phyloP scores from a whole-genome alignment of 306 rosid genomes.

The Cucurbita moschata region DNA sequence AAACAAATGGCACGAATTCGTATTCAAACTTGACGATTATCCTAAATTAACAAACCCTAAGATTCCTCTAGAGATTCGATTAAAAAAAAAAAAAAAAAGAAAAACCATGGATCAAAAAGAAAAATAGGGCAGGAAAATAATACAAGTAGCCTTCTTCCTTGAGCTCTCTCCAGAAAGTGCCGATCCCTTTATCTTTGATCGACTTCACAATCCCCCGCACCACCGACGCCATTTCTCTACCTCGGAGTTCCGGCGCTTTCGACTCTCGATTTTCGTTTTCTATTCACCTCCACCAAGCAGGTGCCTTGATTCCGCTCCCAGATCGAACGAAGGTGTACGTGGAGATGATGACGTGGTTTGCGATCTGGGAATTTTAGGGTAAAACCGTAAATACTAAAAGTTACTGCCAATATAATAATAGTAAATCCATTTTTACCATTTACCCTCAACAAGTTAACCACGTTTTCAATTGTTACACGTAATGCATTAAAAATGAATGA shows the following conservation, averaged over 20 bases:
- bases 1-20: background rate
- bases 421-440: too few species aligned
- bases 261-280: background rate
- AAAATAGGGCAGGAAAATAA: background rate
- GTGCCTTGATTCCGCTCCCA: background rate
- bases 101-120: background rate
- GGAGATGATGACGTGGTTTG: background rate
- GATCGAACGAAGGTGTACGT: background rate
- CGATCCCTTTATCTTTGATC: constrained; percentile 66
- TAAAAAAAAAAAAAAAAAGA: too few species aligned
- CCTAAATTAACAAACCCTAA: background rate
- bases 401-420: too few species aligned
- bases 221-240: constrained; percentile 63
- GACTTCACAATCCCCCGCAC: constrained; percentile 46
- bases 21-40: background rate
- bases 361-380: too few species aligned
- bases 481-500: background rate
- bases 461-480: background rate
- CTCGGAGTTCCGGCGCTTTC: background rate
- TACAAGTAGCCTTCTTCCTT: constrained; percentile 73
- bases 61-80: background rate
- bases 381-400: too few species aligned
- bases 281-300: background rate
- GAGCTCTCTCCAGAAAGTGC: constrained; percentile 44
- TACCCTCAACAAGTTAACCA: too few species aligned